Percentiles rank a stretch among this genome's conserved stretches.
Evolutionary conservation across 257 asterid species (phyloP).

Genomic region (Anisodus acutangulus): DNA sequence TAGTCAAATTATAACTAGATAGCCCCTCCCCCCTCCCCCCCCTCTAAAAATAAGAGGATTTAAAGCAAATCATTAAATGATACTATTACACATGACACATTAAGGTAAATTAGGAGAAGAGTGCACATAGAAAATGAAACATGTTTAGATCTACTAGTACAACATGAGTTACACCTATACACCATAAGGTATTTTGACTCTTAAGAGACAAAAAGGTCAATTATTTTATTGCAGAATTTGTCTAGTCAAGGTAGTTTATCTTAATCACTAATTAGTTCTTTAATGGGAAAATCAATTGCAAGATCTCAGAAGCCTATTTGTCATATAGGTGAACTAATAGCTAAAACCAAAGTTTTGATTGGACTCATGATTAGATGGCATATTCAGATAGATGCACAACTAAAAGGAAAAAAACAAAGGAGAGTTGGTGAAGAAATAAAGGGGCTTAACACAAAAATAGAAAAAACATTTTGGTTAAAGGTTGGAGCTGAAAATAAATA

Average conservation of each 20-base stretch:
- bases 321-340: conserved; percentile 31
- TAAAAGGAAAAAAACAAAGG: background rate
- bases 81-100: conserved; percentile 11
- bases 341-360: conserved; percentile 35
- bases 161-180: background rate
- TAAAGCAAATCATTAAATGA: conserved; percentile 9
- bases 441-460: background rate
- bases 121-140: conserved; percentile 26
- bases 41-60: background rate
- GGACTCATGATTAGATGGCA: conserved; percentile 43
- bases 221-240: conserved; percentile 45
- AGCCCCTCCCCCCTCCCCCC: background rate
- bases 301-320: conserved; percentile 33
- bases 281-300: conserved; percentile 37
- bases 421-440: background rate
- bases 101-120: conserved; percentile 14
- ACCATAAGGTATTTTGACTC: background rate
- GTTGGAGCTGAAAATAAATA: background rate
- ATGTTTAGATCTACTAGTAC: conserved; percentile 22
- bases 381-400: background rate
- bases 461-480: background rate
- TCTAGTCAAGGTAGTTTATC: conserved; percentile 45
- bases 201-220: background rate
- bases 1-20: background rate
- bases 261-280: conserved; percentile 42